Base-by-base conservation (phyloP, 2,329 filamentous ascomycete species). In the Microdochium nivale region DNA sequence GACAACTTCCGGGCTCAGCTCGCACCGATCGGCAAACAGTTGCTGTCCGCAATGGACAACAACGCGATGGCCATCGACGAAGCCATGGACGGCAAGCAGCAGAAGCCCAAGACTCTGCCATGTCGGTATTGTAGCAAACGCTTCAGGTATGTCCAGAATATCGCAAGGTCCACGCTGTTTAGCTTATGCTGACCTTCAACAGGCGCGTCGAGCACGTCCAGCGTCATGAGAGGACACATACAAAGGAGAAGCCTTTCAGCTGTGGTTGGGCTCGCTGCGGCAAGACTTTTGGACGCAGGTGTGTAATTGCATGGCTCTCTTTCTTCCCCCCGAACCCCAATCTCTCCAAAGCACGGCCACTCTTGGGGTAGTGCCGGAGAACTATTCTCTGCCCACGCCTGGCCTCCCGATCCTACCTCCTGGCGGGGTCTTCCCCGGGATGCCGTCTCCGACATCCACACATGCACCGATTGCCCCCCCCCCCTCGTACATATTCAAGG, bases 131-230 rank as follows among this genome's bases (percentile, higher is more conserved):
- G 80, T 66, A 79, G 74, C 66, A 83, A 83, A 62, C 73, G 75
- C 55, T 84, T 84, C 65, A 77, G 79, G 79, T 82, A 65, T 68
- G 77, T 53, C 50, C 55, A 49, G 53, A 40, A 52, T 55, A 49
- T 40, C 40, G 55, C 59, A 35, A 47, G 54, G 47, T 53, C 48
- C 49, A 55, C 53, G 53, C 58, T 60, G 60, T 59, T 61, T 58
- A 62, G 66, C 66, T 65, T 67, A 63, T 61, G 70, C 73, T 67
- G 74, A 54, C n/a, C 63, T 55, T 60, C 58, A 65, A 65, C 67
- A 82, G 80, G 65, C 79, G 80, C 60, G 79, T 83, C 58, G 80
- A 84, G 65, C 80, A 84, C 66, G 78, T 84, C 50, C 79, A 83
- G 65, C 73, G 80, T 62, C 80, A 84, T 64, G 79, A 83, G 65